These are phyloP conservation scores for Xylariales sp. DNA, from an alignment of 2,329 filamentous ascomycete species.

Conservation along the genomic window DNA sequence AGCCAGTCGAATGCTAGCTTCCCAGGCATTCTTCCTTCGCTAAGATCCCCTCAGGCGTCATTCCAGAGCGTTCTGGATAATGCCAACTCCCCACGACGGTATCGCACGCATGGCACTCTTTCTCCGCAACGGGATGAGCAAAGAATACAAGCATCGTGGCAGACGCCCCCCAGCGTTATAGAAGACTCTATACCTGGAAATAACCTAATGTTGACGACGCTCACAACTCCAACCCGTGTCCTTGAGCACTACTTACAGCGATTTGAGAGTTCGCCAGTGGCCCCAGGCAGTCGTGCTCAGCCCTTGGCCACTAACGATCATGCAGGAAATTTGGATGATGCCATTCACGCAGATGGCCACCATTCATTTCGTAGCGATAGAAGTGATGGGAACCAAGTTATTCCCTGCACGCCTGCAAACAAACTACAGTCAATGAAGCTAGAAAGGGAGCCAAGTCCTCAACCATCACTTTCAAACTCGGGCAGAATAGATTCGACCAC, in stretches of 20 bases:
- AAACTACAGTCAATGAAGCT: no score
- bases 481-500: neutral
- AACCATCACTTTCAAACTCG: neutral
- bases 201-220: constrained; percentile 21
- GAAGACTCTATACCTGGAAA: constrained; percentile 49
- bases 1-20: no score
- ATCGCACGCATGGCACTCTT: constrained; percentile 1
- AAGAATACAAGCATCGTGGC: constrained; percentile 36
- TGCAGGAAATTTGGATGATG: neutral
- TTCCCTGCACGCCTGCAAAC: constrained; percentile 8
- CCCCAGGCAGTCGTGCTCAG: neutral
- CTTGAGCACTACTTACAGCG: constrained; percentile 43
- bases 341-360: neutral
- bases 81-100: constrained; percentile 16
- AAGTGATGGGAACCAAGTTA: neutral
- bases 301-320: neutral
- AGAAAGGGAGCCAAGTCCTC: neutral
- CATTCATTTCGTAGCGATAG: neutral
- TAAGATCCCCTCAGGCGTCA: constrained; percentile 32
- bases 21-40: constrained; percentile 9
- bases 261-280: constrained; percentile 21
- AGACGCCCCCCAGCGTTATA: constrained; percentile 44
- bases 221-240: constrained; percentile 45
- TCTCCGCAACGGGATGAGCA: no score
- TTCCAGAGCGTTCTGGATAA: constrained; percentile 43